phyloP scores from a whole-genome alignment of 2,329 filamentous ascomycete genomes.

The Ceratocystis colombiana region DNA sequence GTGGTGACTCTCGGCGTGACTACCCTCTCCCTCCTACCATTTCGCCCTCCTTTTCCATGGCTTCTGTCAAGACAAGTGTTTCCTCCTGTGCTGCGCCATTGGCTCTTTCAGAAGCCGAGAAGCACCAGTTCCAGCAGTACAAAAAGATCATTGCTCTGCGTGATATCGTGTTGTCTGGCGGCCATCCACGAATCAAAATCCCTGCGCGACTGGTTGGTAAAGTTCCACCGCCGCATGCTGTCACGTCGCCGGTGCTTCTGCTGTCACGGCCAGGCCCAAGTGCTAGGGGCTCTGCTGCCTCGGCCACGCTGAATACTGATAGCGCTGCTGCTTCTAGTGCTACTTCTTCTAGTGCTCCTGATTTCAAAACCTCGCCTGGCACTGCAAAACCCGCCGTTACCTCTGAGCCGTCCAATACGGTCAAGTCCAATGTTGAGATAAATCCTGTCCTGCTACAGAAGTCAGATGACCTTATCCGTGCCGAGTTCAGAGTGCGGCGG shows the following conservation, averaged over 20 bases:
- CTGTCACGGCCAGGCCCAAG: conserved; percentile 8
- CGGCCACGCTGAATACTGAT: not conserved
- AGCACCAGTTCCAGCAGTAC: conserved; percentile 43
- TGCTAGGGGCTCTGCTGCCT: not conserved
- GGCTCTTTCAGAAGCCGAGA: conserved; percentile 19
- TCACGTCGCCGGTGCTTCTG: conserved; percentile 19
- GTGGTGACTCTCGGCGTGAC: not conserved
- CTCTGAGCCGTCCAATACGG: conserved; percentile 27
- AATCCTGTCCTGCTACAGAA: conserved; percentile 78
- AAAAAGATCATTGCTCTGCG: conserved; percentile 70
- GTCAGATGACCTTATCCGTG: conserved; percentile 71
- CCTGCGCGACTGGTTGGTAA: conserved; percentile 35
- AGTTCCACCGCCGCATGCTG: conserved; percentile 26
- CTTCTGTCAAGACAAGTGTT: not conserved
- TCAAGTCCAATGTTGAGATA: conserved; percentile 54
- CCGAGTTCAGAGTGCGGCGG: conserved; percentile 69
- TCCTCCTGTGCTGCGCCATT: conserved; percentile 3
- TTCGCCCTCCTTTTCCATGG: not conserved
- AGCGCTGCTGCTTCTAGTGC: not conserved
- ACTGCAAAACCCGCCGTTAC: not conserved
- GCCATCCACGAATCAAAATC: conserved; percentile 53
- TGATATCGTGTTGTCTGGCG: conserved; percentile 70
- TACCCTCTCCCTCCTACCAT: not conserved
- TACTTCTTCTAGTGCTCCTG: not conserved
- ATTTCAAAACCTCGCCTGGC: not conserved